Conservation (phyloP, 2,329 filamentous ascomycete genomes). For the Stylonectria norvegica region DNA sequence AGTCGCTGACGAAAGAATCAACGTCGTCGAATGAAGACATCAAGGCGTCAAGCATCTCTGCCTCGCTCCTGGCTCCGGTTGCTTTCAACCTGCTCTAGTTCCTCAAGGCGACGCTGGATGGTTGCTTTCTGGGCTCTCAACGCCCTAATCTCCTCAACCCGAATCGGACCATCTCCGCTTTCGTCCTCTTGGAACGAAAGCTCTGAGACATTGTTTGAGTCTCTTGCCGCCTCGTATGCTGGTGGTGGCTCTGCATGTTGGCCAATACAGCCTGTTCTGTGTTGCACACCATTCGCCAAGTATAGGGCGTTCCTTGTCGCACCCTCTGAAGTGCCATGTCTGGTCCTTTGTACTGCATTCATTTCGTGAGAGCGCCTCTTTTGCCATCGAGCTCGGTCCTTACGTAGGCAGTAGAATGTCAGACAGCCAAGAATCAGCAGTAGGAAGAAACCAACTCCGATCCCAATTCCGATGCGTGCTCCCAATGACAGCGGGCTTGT, state of each 20-base stretch:
- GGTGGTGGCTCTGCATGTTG: slow-evolving; percentile 28
- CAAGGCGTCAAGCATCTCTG: slow-evolving; percentile 6
- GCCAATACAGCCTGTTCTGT: slow-evolving; percentile 11
- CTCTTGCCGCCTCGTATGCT: slow-evolving; percentile 29
- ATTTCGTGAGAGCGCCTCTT: slow-evolving; percentile 25
- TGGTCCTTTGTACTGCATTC: slow-evolving; percentile 16
- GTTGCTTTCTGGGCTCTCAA: slow-evolving; percentile 34
- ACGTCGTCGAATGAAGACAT: not conserved
- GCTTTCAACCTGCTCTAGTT: slow-evolving; percentile 29
- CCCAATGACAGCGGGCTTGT: slow-evolving; percentile 24
- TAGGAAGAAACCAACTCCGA: slow-evolving; percentile 30
- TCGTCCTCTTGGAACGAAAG: no score
- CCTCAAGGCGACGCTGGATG: slow-evolving; percentile 35
- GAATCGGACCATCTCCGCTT: slow-evolving; percentile 14
- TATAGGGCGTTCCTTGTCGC: slow-evolving; percentile 11
- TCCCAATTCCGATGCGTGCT: slow-evolving; percentile 35
- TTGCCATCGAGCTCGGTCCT: slow-evolving; percentile 15
- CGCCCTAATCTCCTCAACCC: slow-evolving; percentile 31
- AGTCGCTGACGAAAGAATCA: no score
- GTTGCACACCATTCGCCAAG: slow-evolving; percentile 12
- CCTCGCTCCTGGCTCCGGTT: slow-evolving; percentile 9
- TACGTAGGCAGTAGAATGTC: slow-evolving; percentile 26
- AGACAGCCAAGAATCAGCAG: slow-evolving; percentile 27
- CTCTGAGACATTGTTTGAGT: slow-evolving; percentile 21
- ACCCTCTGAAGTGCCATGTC: slow-evolving; percentile 6